Conservation (phyloP, 805 yeast genomes). For the Yamadazyma paraphyllophila region DNA sequence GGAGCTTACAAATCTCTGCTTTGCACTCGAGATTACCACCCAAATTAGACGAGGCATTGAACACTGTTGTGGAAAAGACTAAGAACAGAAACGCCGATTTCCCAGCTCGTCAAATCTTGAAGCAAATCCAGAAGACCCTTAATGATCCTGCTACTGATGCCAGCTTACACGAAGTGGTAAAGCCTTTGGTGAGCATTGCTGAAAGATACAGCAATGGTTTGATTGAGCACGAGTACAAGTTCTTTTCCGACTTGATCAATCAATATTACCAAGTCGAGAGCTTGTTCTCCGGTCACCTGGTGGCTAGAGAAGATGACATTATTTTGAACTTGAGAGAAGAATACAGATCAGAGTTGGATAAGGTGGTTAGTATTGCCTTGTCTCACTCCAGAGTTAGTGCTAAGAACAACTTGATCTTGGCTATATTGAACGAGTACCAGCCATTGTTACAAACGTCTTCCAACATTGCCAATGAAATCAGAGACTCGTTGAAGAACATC, state of each 20-base stretch:
- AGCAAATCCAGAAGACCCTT: constrained; percentile 62
- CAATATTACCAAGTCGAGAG: constrained; percentile 78
- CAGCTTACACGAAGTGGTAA: constrained; percentile 54
- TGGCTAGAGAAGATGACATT: constrained; percentile 89
- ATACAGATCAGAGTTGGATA: constrained; percentile 68
- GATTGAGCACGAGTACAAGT: constrained; percentile 76
- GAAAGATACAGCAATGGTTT: constrained; percentile 70
- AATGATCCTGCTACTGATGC: constrained; percentile 42
- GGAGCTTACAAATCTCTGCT: constrained; percentile 84
- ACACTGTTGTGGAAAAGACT: constrained; percentile 64
- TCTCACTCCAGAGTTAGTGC: constrained; percentile 94
- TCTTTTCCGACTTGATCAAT: constrained; percentile 65
- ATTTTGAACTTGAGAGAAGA: constrained; percentile 85
- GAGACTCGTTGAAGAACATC: constrained; percentile 69
- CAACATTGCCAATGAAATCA: constrained; percentile 63
- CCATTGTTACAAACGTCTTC: constrained; percentile 73
- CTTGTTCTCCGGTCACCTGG: constrained; percentile 71
- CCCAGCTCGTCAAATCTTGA: constrained; percentile 85
- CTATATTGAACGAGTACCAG: constrained; percentile 79
- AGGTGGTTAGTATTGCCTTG: constrained; percentile 70
- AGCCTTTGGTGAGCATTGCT: constrained; percentile 73
- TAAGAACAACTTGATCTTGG: constrained; percentile 84
- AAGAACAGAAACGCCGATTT: constrained; percentile 71
- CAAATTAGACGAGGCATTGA: constrained; percentile 67
- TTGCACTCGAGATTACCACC: constrained; percentile 86